These are phyloP conservation scores for Leptographium wingfieldii DNA, from an alignment of 2,329 filamentous ascomycete species.

Conservation along the genomic window DNA sequence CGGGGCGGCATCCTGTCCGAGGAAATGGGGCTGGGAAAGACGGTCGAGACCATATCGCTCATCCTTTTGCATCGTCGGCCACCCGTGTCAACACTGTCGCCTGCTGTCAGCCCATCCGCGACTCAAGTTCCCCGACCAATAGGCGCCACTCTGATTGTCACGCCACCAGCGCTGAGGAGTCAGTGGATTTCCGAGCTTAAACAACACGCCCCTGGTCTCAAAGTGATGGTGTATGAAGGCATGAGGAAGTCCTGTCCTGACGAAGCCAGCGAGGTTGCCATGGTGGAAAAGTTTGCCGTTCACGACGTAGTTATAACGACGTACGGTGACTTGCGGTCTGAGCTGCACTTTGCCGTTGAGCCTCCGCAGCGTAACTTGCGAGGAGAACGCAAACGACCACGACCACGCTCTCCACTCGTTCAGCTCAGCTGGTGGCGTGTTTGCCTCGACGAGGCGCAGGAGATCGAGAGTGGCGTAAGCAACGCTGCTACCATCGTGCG, in stretches of 20 bases:
- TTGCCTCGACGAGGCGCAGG: slow-evolving; percentile 69
- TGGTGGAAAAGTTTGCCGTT: slow-evolving; percentile 31
- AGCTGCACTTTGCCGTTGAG: slow-evolving; percentile 63
- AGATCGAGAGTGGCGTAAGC: slow-evolving; percentile 81
- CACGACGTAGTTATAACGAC: slow-evolving; percentile 53
- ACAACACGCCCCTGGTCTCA: slow-evolving; percentile 44
- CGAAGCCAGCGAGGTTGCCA: slow-evolving; percentile 23
- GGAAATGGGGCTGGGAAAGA: slow-evolving; percentile 78
- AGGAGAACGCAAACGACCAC: slow-evolving; percentile 51
- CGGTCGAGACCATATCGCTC: slow-evolving; percentile 60
- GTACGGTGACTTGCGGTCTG: slow-evolving; percentile 59
- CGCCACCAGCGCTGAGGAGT: slow-evolving; percentile 39
- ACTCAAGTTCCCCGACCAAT: slow-evolving; percentile 40
- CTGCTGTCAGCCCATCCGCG: slow-evolving; percentile 41
- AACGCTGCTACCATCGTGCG: slow-evolving; percentile 71
- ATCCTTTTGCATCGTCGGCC: slow-evolving; percentile 48
- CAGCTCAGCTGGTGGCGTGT: slow-evolving; percentile 82
- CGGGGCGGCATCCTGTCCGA: slow-evolving; percentile 59
- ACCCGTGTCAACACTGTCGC: background rate
- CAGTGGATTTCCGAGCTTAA: slow-evolving; percentile 52
- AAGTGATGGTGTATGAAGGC: slow-evolving; percentile 44
- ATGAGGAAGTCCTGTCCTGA: slow-evolving; percentile 23
- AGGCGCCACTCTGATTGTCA: slow-evolving; percentile 48
- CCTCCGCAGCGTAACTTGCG: slow-evolving; percentile 58
- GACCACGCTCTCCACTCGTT: slow-evolving; percentile 62